Evolutionary conservation across 2,329 filamentous ascomycete genomes (phyloP).

Genomic region (Fusarium sarcochroum): DNA sequence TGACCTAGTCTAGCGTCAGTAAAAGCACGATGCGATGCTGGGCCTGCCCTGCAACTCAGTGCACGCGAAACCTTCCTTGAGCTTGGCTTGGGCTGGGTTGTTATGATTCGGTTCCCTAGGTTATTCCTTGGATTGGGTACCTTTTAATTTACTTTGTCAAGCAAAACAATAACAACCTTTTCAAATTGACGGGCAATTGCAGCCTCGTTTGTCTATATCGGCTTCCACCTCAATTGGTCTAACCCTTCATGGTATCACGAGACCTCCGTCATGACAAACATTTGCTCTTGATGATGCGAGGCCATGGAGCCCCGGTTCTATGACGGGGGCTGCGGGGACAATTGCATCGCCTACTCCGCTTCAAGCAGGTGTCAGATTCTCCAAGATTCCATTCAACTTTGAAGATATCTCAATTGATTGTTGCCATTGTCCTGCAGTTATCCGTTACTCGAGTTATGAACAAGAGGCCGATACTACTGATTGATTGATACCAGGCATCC

Average conservation of each 20-base stretch:
- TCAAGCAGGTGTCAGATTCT: slow-evolving; percentile 23
- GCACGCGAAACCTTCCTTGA: slow-evolving; percentile 11
- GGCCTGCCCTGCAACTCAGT: slow-evolving; percentile 3
- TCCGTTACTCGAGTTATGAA: too few relatives aligned
- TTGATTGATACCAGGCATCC: slow-evolving; percentile 32
- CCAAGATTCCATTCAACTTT: slow-evolving; percentile 10
- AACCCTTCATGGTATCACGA: background rate
- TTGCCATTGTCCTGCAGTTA: background rate
- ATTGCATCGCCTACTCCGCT: slow-evolving; percentile 19
- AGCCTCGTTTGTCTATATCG: slow-evolving; percentile 1
- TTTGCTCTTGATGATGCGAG: slow-evolving; percentile 27
- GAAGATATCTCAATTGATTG: background rate
- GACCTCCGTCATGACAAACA: slow-evolving; percentile 12
- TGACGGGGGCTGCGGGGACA: slow-evolving; percentile 33
- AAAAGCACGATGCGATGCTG: slow-evolving; percentile 9
- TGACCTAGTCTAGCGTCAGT: slow-evolving; percentile 10
- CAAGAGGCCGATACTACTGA: slow-evolving; percentile 7
- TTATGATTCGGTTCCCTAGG: background rate
- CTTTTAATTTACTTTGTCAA: slow-evolving; percentile 1
- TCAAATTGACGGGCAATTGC: background rate
- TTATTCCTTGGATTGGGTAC: slow-evolving; percentile 3
- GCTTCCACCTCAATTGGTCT: too few relatives aligned
- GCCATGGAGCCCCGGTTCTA: slow-evolving; percentile 29
- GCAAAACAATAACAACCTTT: background rate
- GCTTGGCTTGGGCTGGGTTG: background rate